These are phyloP conservation scores for Rubia balearica DNA, from an alignment of 305 asterid species.

Conservation along the genomic window DNA sequence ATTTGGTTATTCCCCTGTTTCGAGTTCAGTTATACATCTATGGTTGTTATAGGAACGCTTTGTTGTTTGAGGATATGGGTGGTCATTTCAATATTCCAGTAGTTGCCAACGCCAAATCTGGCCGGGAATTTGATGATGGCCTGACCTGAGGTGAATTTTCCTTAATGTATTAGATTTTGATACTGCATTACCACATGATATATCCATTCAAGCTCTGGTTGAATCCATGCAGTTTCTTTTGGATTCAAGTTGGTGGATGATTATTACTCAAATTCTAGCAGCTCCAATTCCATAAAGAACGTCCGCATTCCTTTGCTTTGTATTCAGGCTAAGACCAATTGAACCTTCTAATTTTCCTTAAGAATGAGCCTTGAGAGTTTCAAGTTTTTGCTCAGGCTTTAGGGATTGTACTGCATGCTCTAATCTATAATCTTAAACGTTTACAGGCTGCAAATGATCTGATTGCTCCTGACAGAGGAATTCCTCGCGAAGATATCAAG, in stretches of 20 bases:
- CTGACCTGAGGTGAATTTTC: slow-evolving; percentile 65
- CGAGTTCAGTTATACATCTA: not conserved
- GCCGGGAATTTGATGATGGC: slow-evolving; percentile 88
- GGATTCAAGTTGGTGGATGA: slow-evolving; percentile 95
- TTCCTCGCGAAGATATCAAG: slow-evolving; percentile 86
- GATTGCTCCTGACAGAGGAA: slow-evolving; percentile 90
- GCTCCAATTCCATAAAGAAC: slow-evolving; percentile 70
- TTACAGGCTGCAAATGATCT: slow-evolving; percentile 95
- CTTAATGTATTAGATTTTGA: slow-evolving; percentile 17
- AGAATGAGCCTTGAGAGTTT: not conserved
- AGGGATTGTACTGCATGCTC: not conserved
- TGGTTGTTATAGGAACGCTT: slow-evolving; percentile 61
- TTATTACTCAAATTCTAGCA: slow-evolving; percentile 87
- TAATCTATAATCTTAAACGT: slow-evolving; percentile 17
- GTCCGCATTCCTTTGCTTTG: slow-evolving; percentile 75
- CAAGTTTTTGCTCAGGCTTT: not conserved
- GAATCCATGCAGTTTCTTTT: slow-evolving; percentile 60
- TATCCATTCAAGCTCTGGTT: slow-evolving; percentile 6
- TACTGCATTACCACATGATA: slow-evolving; percentile 10
- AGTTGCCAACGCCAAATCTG: slow-evolving; percentile 72
- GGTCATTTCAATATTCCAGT: slow-evolving; percentile 75
- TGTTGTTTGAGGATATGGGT: slow-evolving; percentile 74
- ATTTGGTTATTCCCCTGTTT: too few species aligned
- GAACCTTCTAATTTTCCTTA: slow-evolving; percentile 1
- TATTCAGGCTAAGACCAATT: slow-evolving; percentile 62